Evolutionary conservation across 192 early-diverging fungal genomes (phyloP).

Genomic region (Dissophora globulifera): DNA sequence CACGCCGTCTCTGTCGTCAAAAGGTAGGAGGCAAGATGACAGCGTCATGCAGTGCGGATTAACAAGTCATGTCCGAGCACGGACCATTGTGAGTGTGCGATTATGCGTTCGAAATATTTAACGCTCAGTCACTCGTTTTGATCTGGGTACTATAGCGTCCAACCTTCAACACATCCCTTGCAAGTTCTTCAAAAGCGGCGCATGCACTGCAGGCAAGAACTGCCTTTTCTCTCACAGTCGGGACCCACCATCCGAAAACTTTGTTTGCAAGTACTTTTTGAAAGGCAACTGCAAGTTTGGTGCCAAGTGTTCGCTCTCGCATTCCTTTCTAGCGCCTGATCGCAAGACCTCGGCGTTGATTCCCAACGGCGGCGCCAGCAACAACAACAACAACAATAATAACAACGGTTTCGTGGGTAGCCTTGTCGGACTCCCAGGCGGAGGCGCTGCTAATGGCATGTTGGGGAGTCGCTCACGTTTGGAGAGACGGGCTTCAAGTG

Average conservation of each 20-base stretch:
- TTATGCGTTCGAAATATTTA: too few species aligned
- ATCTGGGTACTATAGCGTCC: too few species aligned
- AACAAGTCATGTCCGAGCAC: not conserved
- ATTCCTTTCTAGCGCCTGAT: conserved; percentile 52
- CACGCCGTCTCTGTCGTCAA: conserved; percentile 35
- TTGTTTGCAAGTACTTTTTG: conserved; percentile 79
- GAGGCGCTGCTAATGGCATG: conserved; percentile 5
- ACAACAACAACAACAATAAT: too few species aligned
- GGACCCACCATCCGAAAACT: conserved; percentile 67
- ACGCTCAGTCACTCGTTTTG: too few species aligned
- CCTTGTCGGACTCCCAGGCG: too few species aligned
- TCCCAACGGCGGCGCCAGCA: too few species aligned
- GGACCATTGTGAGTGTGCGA: not conserved
- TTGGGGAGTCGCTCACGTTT: conserved; percentile 16
- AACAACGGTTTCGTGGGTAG: too few species aligned
- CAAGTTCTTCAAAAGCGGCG: conserved; percentile 83
- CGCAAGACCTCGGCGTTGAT: conserved; percentile 44
- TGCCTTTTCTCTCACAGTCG: conserved; percentile 81
- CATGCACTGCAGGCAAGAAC: conserved; percentile 79
- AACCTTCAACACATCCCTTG: conserved; percentile 74
- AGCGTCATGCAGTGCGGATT: not conserved
- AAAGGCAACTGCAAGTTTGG: conserved; percentile 88
- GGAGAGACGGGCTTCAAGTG: conserved; percentile 45
- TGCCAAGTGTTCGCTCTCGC: conserved; percentile 75
- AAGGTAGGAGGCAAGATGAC: conserved; percentile 14